These are phyloP conservation scores for Fusarium robinianum DNA, from an alignment of 2,329 filamentous ascomycete genomes.

Conservation along the genomic window DNA sequence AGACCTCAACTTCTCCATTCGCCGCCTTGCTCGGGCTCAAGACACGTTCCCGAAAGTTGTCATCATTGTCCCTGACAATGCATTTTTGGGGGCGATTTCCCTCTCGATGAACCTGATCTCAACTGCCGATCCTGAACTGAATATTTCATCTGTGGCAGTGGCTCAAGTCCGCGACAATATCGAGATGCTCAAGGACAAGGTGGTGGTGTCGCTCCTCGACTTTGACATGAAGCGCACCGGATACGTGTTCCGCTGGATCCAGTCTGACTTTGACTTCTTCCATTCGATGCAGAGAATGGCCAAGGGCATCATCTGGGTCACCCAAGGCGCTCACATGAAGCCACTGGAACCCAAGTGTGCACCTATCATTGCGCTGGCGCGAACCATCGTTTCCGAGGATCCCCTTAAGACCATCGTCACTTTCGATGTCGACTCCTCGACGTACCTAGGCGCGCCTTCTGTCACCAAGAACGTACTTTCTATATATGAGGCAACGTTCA, in stretches of 20 bases:
- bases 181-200: constrained; percentile 28
- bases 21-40: too few relatives aligned
- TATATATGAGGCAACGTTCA: constrained; percentile 36
- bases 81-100: constrained; percentile 39
- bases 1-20: too few relatives aligned
- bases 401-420: constrained; percentile 48
- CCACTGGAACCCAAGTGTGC: constrained; percentile 43
- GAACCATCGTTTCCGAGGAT: constrained; percentile 56
- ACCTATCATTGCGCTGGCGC: constrained; percentile 51
- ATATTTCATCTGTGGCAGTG: constrained; percentile 7
- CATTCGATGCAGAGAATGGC: constrained; percentile 44
- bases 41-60: too few relatives aligned
- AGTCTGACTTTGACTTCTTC: constrained; percentile 47
- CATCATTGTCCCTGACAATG: too few relatives aligned
- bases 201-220: constrained; percentile 55
- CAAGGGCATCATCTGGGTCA: constrained; percentile 54
- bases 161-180: constrained; percentile 17
- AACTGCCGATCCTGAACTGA: constrained; percentile 1
- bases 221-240: constrained; percentile 33
- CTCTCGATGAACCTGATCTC: constrained; percentile 31
- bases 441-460: constrained; percentile 20
- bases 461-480: constrained; percentile 30
- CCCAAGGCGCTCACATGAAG: constrained; percentile 47
- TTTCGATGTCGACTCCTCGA: constrained; percentile 45
- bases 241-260: constrained; percentile 47